Evolutionary conservation across 352 stramenopile genomes (phyloP), one percentile per base, ranked within the genome.

Genomic region (Pseudoperonospora humuli): DNA sequence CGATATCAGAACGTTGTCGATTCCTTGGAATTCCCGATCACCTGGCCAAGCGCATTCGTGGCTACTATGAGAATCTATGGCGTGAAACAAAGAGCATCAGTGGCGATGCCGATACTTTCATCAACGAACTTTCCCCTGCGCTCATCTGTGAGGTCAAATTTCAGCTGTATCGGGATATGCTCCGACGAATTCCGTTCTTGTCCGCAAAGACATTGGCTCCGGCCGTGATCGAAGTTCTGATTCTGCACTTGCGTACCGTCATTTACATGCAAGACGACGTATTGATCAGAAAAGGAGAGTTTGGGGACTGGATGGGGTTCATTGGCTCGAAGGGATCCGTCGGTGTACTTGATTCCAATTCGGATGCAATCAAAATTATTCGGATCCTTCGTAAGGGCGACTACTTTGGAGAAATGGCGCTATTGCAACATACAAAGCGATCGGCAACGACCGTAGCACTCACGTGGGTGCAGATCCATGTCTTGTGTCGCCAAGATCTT

Each of bases 231-330:
- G 75, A 86, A 38, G 70, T 86, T 33, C 57, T 89, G n/a, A 78
- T 89, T 44, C 40, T 85, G 17, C 70, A 86, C 26, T 39, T 89
- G 19, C 69, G 73, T 13, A 84, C 75, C 0, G 74, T 84, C 13
- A 81, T 85, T 33, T 89, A 89, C 50, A 86, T 89, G 73, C 74
- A 86, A 49, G 77, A 86, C 26, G 77, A 86, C 31, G 68, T 89
- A 5, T 32, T 89, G 19, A 86, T 85, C 39, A 69, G 77, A 21
- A 86, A 86, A 40, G 72, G 77, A 2, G 76, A 89, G 37, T 77
- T 73, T 19, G 72, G 77, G 11, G 74, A 89, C 48, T 86, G 77
- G 77, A 89, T 89, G 77, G 77, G 77, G 15, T 86, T 89, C 42
- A 89, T 86, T 45, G 74, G 70, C 5, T 84, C 70, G 9, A 85